A percentile compares a stretch with the other conserved stretches of the same genome.
Conservation (phyloP, 331 rosid species). For the Telfairia occidentalis region DNA sequence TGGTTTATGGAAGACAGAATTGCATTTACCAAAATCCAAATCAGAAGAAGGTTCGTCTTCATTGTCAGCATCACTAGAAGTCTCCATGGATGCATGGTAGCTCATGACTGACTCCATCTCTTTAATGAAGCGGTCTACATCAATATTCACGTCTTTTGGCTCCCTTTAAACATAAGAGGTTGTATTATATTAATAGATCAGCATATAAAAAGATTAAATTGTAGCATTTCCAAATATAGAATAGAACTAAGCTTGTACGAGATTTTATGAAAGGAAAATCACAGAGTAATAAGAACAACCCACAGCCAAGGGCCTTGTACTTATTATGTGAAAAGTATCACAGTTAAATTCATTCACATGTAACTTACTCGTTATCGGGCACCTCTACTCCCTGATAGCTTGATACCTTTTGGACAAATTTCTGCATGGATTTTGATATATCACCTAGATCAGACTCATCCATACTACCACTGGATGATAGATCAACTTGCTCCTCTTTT, state of each 20-base stretch:
- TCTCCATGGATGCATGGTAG: constrained; percentile 32
- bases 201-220: neutral
- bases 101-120: constrained; percentile 73
- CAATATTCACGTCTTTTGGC: constrained; percentile 61
- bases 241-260: neutral
- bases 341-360: neutral
- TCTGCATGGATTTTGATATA: constrained; percentile 66
- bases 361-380: constrained; percentile 59
- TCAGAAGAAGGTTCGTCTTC: constrained; percentile 71
- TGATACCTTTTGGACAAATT: constrained; percentile 69
- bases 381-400: constrained; percentile 90
- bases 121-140: constrained; percentile 55
- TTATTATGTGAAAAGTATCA: neutral
- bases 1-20: neutral
- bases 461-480: constrained; percentile 35
- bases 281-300: neutral
- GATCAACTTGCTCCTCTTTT: constrained; percentile 35
- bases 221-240: neutral
- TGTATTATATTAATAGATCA: neutral
- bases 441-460: constrained; percentile 57
- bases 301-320: neutral
- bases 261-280: neutral
- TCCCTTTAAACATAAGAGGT: constrained; percentile 33
- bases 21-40: constrained; percentile 59
- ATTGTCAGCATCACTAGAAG: constrained; percentile 26